Conservation (phyloP, 2,329 filamentous ascomycete species). For the Pseudocercospora macadamiae region DNA sequence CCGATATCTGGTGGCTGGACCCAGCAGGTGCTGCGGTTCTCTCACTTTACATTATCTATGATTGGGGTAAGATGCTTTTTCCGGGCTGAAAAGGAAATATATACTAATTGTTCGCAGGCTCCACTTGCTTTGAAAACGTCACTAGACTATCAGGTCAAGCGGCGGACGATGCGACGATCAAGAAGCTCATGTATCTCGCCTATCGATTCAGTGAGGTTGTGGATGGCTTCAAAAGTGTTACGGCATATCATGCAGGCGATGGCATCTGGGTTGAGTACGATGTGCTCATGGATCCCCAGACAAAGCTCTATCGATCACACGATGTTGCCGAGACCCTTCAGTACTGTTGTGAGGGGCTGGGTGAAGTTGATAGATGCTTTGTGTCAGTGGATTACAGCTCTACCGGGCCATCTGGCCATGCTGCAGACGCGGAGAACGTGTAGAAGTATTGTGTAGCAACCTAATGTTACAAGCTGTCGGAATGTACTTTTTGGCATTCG, state of each 20-base stretch:
- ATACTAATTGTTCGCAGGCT: not conserved
- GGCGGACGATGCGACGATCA: slow-evolving; percentile 54
- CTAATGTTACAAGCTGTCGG: too few species aligned
- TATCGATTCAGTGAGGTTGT: slow-evolving; percentile 47
- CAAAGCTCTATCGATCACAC: slow-evolving; percentile 56
- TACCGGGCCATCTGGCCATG: slow-evolving; percentile 47
- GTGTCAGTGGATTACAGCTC: slow-evolving; percentile 54
- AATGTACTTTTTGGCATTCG: too few species aligned
- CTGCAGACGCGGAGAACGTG: slow-evolving; percentile 33
- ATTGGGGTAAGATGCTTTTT: slow-evolving; percentile 57
- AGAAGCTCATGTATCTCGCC: slow-evolving; percentile 63
- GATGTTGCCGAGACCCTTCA: slow-evolving; percentile 66
- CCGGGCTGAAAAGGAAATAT: too few species aligned
- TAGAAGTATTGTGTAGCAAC: slow-evolving; percentile 12
- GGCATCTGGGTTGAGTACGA: slow-evolving; percentile 67
- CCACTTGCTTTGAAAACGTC: slow-evolving; percentile 62
- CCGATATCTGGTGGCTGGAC: slow-evolving; percentile 69
- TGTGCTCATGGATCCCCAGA: slow-evolving; percentile 59
- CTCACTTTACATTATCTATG: slow-evolving; percentile 69
- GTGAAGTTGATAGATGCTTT: slow-evolving; percentile 57
- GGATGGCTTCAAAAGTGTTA: slow-evolving; percentile 42
- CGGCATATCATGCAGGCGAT: slow-evolving; percentile 64
- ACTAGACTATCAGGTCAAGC: slow-evolving; percentile 62
- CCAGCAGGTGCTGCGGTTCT: slow-evolving; percentile 63
- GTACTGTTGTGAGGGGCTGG: slow-evolving; percentile 61